Base-by-base conservation (phyloP, 345 rosid genomes). In the Cardamine occulta region DNA sequence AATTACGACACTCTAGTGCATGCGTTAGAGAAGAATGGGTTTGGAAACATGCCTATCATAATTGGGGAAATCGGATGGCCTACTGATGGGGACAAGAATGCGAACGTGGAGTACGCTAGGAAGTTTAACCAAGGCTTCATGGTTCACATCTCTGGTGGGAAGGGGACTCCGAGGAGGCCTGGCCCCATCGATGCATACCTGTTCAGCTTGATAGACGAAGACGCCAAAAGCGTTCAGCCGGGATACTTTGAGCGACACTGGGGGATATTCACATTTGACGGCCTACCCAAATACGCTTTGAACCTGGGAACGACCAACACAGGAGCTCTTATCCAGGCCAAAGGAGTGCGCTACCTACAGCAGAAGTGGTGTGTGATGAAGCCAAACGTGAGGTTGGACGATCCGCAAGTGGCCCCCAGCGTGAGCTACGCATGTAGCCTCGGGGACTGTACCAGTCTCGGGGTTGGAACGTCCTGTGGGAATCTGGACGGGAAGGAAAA, bases 21-120 rank as follows among this genome's bases (percentile, higher is more conserved):
- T 70, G 93, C 99, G 18, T 79, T 95, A 13, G 90, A 89, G 74
- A 95, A 85, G 84, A 90, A 92, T 53, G 98, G 99, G 40, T 92
- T 83, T 19, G 85, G 87, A 15, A 81, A 87, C 81, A 34, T 90
- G 89, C 91, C 93, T 1, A 82, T 95, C 34, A 86, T 95, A 8
- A 71, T 92, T 9, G 99, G 99, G 24, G 99, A 95, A 77, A 79
- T 92, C 7, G 97, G 99, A 15, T 92, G 99, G 98, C 99, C 99
- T 13, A 95, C 97, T 24, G 99, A 95, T 53, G 97, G 97, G 1
- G 88, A 95, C 62, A 78, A 63, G 59, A 88, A 84, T 24, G 99
- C 99, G 0, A 90, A 92, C 63, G n/a, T 76, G 39, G 86, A 76
- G 42, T 85, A 83, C 74, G 97, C 97, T 21, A 90, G 83, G 29